These are phyloP conservation scores for Russula foetens DNA, from an alignment of 768 basidiomycete species.

Conservation along the genomic window DNA sequence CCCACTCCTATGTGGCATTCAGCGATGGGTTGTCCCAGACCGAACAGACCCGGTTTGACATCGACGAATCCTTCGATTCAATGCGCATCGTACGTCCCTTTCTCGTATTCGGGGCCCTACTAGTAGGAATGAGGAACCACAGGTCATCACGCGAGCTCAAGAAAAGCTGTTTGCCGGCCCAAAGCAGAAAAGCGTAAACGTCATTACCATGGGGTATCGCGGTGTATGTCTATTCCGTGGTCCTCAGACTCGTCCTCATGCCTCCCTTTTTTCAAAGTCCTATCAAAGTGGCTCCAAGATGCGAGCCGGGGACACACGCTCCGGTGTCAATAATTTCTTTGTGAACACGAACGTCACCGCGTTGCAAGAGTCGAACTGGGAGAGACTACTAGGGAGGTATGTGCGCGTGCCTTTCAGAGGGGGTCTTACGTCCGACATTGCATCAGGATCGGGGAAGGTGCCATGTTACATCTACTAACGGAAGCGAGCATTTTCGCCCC, in stretches of 20 bases:
- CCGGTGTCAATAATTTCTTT: conserved; percentile 48
- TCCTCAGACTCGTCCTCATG: not conserved
- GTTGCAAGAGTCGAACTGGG: conserved; percentile 61
- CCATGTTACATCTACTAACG: conserved; percentile 70
- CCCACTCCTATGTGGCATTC: conserved; percentile 6
- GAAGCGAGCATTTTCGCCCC: conserved; percentile 68
- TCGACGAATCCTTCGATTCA: conserved; percentile 10
- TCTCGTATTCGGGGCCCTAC: not conserved
- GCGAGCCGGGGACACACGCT: conserved; percentile 27
- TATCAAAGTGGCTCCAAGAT: conserved; percentile 27
- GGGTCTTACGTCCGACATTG: not conserved
- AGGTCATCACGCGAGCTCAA: conserved; percentile 61
- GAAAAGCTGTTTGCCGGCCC: conserved; percentile 39
- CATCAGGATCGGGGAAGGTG: conserved; percentile 64
- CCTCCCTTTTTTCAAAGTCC: not conserved
- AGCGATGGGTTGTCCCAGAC: not conserved
- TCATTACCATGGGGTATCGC: conserved; percentile 61
- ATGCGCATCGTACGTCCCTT: conserved; percentile 4
- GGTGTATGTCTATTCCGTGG: conserved; percentile 32
- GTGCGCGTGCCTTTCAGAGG: conserved; percentile 5
- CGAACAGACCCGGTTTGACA: not conserved
- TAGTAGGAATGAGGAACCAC: conserved; percentile 22
- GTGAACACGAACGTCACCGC: conserved; percentile 71
- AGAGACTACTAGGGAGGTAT: conserved; percentile 51
- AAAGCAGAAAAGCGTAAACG: conserved; percentile 37